A percentile compares a stretch with the other conserved stretches of the same genome.
Evolutionary conservation across 352 stramenopile species (phyloP).

Genomic region (Phytopythium cucurbitacearum): DNA sequence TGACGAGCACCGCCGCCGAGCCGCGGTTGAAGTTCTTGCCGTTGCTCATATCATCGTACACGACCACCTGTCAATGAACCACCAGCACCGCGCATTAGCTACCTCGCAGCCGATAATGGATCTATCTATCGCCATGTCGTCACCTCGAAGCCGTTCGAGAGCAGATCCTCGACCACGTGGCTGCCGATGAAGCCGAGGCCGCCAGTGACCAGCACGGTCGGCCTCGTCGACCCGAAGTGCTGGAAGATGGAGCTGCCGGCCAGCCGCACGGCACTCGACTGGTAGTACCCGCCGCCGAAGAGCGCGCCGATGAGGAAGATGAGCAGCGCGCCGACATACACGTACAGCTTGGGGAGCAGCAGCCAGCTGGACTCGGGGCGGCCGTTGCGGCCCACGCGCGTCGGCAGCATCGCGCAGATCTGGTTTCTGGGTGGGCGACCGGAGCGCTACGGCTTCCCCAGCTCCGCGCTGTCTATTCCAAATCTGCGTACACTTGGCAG

Average conservation of each 20-base stretch:
- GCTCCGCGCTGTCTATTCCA: too few relatives aligned
- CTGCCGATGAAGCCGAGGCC: conserved; percentile 64
- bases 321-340: conserved; percentile 38
- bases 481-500: too few relatives aligned
- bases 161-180: conserved; percentile 56
- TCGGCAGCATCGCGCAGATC: conserved; percentile 24
- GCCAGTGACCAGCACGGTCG: conserved; percentile 53
- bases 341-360: conserved; percentile 38
- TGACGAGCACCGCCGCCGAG: conserved; percentile 42
- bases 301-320: conserved; percentile 39
- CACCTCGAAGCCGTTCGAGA: conserved; percentile 47
- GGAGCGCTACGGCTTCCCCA: neutral
- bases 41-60: conserved; percentile 73
- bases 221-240: conserved; percentile 16
- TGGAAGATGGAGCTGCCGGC: conserved; percentile 8
- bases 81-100: neutral
- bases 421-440: neutral
- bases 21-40: conserved; percentile 58
- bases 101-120: neutral
- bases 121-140: neutral
- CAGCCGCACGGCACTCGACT: conserved; percentile 9
- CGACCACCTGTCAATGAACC: conserved; percentile 28
- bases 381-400: conserved; percentile 24
- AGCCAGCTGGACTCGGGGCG: conserved; percentile 33
- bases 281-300: conserved; percentile 39